phyloP scores from a whole-genome alignment of 768 basidiomycete species.

The Mycena chlorophos region DNA sequence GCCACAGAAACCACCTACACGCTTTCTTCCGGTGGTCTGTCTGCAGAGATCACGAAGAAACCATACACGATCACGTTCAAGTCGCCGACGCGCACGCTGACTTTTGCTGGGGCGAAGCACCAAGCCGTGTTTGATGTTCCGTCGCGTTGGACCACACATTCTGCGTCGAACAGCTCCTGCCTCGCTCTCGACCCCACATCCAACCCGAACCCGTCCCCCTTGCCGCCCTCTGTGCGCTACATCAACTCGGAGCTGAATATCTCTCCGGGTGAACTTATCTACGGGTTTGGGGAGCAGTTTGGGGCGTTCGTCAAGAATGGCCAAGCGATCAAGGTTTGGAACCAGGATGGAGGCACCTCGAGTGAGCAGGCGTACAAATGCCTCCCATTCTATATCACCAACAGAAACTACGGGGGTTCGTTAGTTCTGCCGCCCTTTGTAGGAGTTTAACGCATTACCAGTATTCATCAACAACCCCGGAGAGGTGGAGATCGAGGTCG shows the following conservation, averaged over 20 bases:
- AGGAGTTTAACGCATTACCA: background rate
- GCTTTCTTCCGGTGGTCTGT: slow-evolving; percentile 50
- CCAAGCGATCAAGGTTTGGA: slow-evolving; percentile 65
- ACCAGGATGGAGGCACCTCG: slow-evolving; percentile 74
- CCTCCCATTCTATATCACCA: slow-evolving; percentile 69
- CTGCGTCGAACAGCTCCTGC: slow-evolving; percentile 56
- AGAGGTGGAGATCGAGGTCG: slow-evolving; percentile 74
- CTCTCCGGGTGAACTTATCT: slow-evolving; percentile 69
- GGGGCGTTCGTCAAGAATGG: slow-evolving; percentile 76
- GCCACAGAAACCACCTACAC: slow-evolving; percentile 31
- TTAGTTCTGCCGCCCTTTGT: background rate
- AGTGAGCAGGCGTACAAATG: slow-evolving; percentile 69
- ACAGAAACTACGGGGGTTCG: slow-evolving; percentile 58
- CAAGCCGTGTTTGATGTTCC: slow-evolving; percentile 59
- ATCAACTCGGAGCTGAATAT: slow-evolving; percentile 61
- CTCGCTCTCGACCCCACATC: slow-evolving; percentile 57
- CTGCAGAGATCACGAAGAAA: slow-evolving; percentile 56
- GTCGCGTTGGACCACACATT: slow-evolving; percentile 49
- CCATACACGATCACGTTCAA: slow-evolving; percentile 66
- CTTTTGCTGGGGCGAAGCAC: slow-evolving; percentile 53
- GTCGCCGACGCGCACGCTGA: slow-evolving; percentile 46
- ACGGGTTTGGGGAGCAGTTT: slow-evolving; percentile 77
- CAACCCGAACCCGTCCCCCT: slow-evolving; percentile 49
- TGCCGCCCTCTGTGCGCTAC: slow-evolving; percentile 48
- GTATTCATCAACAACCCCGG: slow-evolving; percentile 77